A percentile compares a stretch with the other conserved stretches of the same genome.
These are phyloP conservation scores for Glomus cerebriforme DNA, from an alignment of 192 early-diverging fungal species.

Conservation along the genomic window DNA sequence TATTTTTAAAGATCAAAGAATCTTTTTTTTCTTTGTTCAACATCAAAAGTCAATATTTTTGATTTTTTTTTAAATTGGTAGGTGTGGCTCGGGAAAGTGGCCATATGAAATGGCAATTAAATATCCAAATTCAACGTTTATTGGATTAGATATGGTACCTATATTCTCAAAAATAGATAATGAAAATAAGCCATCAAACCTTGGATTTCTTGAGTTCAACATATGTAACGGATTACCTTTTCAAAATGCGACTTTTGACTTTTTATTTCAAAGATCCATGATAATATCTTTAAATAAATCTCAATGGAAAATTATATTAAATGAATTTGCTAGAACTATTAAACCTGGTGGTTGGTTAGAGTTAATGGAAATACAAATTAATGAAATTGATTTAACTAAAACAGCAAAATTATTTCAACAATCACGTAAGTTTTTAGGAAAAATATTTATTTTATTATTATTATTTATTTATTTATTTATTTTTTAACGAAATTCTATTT, in stretches of 20 bases:
- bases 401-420: neutral
- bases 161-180: neutral
- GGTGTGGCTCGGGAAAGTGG: neutral
- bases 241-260: neutral
- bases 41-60: no score
- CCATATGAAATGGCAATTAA: neutral
- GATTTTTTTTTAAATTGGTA: neutral
- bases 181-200: neutral
- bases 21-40: no score
- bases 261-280: neutral
- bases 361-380: conserved; percentile 40
- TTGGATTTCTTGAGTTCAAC: neutral
- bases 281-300: neutral
- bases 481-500: no score
- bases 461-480: neutral
- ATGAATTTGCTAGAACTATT: conserved; percentile 38
- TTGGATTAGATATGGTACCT: conserved; percentile 20
- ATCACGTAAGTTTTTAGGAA: neutral
- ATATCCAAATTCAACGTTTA: conserved; percentile 11
- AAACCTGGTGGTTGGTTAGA: conserved; percentile 45
- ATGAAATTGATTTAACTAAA: neutral
- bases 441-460: neutral
- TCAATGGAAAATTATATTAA: neutral
- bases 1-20: no score
- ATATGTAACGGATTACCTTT: neutral